Conservation (phyloP, 192 early-diverging fungal species). For the Gorgonomyces haynaldii region DNA sequence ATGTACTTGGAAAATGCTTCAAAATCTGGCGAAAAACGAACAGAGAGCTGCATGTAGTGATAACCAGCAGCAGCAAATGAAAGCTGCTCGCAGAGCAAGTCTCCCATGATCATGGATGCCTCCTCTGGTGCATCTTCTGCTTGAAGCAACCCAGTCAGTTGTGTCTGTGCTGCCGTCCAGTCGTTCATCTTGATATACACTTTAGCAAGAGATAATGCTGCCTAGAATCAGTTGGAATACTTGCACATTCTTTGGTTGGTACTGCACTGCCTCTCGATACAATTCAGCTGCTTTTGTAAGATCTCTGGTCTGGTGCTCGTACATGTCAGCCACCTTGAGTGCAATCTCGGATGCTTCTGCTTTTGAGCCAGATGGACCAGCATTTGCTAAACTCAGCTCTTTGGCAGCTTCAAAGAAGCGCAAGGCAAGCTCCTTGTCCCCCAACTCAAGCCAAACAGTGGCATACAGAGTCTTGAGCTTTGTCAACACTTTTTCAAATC, state of each 20-base stretch:
- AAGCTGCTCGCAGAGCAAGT: constrained; percentile 31
- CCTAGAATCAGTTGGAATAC: constrained; percentile 18
- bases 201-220: constrained; percentile 24
- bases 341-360: too few species aligned
- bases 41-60: constrained; percentile 30
- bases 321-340: too few species aligned
- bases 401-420: too few species aligned
- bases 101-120: constrained; percentile 37
- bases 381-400: too few species aligned
- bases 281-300: constrained; percentile 18
- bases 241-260: constrained; percentile 22
- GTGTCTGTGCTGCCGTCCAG: constrained; percentile 31
- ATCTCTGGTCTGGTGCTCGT: constrained; percentile 18
- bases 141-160: constrained; percentile 26
- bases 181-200: constrained; percentile 24
- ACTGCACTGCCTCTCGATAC: constrained; percentile 34
- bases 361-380: too few species aligned
- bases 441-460: too few species aligned
- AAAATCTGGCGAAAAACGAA: constrained; percentile 26
- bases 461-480: too few species aligned
- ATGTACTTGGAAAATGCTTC: constrained; percentile 23
- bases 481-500: too few species aligned
- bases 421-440: too few species aligned
- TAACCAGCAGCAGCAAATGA: constrained; percentile 23
- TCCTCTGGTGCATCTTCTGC: constrained; percentile 23